Evolutionary conservation across 768 basidiomycete species (phyloP).

Genomic region (Boletus vinaceobasis): DNA sequence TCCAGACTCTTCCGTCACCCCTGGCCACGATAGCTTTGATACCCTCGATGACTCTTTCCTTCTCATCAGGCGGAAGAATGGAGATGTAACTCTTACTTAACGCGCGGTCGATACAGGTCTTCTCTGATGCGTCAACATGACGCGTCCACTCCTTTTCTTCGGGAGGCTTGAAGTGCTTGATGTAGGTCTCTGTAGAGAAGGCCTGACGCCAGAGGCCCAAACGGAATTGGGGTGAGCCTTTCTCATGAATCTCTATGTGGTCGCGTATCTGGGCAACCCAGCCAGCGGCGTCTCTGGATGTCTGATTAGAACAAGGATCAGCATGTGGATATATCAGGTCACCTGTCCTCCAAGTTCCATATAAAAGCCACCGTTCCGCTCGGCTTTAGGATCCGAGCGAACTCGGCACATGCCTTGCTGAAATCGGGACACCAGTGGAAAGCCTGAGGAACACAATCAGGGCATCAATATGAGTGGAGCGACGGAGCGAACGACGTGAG

Average conservation of each 20-base stretch:
- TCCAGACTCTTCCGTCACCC: slow-evolving; percentile 68
- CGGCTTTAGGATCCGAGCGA: slow-evolving; percentile 77
- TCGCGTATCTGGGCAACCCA: slow-evolving; percentile 78
- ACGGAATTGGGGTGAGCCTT: slow-evolving; percentile 79
- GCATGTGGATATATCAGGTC: background rate
- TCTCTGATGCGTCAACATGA: slow-evolving; percentile 47
- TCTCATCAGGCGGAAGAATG: slow-evolving; percentile 55
- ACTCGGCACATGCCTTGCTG: slow-evolving; percentile 67
- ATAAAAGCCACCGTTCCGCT: slow-evolving; percentile 68
- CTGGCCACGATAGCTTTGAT: slow-evolving; percentile 53
- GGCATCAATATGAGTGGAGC: slow-evolving; percentile 1
- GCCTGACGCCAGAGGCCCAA: slow-evolving; percentile 67
- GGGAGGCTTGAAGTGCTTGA: slow-evolving; percentile 53
- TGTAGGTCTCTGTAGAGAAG: slow-evolving; percentile 64
- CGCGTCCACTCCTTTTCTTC: slow-evolving; percentile 57
- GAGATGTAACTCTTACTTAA: slow-evolving; percentile 86
- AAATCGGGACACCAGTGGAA: slow-evolving; percentile 93
- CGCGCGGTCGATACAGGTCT: slow-evolving; percentile 62
- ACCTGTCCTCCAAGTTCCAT: slow-evolving; percentile 92
- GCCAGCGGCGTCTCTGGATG: slow-evolving; percentile 47
- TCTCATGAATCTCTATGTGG: slow-evolving; percentile 63
- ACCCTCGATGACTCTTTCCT: slow-evolving; percentile 46
- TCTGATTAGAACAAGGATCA: background rate
- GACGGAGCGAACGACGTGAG: background rate
- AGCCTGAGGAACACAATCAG: slow-evolving; percentile 49